These are phyloP conservation scores for Metschnikowia hibisci DNA, from an alignment of 805 yeast species.

Conservation along the genomic window DNA sequence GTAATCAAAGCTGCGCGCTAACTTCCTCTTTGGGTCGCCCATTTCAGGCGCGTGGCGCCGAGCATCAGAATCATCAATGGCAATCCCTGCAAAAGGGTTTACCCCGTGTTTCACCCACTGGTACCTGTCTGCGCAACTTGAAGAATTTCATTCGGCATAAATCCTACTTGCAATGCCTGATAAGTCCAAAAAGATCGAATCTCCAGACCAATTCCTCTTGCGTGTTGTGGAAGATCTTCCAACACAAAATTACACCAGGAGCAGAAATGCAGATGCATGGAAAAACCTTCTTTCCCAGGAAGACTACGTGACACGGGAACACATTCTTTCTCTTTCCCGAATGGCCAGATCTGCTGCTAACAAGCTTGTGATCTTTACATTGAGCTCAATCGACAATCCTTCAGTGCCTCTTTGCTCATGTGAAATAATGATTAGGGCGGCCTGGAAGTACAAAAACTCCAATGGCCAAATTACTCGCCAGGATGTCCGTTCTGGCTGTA, in stretches of 20 bases:
- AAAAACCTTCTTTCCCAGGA: slow-evolving; percentile 29
- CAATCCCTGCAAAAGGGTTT: no score
- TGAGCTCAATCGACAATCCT: slow-evolving; percentile 20
- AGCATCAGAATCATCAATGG: not conserved
- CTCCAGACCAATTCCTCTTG: slow-evolving; percentile 15
- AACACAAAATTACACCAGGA: slow-evolving; percentile 30
- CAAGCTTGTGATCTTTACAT: slow-evolving; percentile 24
- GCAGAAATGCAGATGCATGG: slow-evolving; percentile 35
- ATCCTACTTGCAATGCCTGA: not conserved
- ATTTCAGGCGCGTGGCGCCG: not conserved
- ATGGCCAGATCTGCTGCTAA: slow-evolving; percentile 18
- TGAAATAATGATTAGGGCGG: slow-evolving; percentile 32
- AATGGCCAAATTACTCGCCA: slow-evolving; percentile 15
- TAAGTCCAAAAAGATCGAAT: not conserved
- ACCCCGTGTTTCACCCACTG: not conserved
- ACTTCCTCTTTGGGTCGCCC: slow-evolving; percentile 1
- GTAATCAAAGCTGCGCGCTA: not conserved
- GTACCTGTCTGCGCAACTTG: not conserved
- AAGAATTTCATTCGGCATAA: not conserved
- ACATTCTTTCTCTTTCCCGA: slow-evolving; percentile 24
- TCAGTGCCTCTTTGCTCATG: slow-evolving; percentile 28
- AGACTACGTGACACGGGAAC: slow-evolving; percentile 35
- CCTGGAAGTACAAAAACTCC: slow-evolving; percentile 23
- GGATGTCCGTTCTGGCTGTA: slow-evolving; percentile 30
- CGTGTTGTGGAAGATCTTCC: slow-evolving; percentile 21